phyloP scores from a whole-genome alignment of 2,329 filamentous ascomycete species.

The Calonectria henricotiae region DNA sequence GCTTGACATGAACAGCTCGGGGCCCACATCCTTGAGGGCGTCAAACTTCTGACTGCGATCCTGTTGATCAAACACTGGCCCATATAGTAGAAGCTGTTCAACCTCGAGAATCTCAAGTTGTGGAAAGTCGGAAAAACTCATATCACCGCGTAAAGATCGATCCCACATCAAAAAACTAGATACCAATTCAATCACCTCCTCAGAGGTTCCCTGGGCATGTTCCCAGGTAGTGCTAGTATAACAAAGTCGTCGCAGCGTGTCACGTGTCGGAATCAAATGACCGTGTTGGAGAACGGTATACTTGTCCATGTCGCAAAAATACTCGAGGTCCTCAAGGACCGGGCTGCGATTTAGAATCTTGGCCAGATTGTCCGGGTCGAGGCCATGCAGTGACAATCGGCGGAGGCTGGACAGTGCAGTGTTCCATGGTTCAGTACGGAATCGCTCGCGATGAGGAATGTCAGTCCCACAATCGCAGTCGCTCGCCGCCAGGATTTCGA shows the following conservation, averaged over 20 bases:
- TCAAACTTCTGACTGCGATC: conserved; percentile 44
- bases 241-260: conserved; percentile 47
- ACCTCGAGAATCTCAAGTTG: conserved; percentile 51
- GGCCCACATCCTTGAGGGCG: conserved; percentile 41
- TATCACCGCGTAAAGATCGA: conserved; percentile 46
- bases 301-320: conserved; percentile 53
- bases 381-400: conserved; percentile 48
- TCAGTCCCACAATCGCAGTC: conserved; percentile 51
- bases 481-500: conserved; percentile 48
- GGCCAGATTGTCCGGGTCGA: conserved; percentile 50
- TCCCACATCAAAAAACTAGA: conserved; percentile 51
- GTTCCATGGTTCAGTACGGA: conserved; percentile 50
- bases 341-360: conserved; percentile 51
- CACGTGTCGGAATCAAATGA: conserved; percentile 43
- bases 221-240: conserved; percentile 52
- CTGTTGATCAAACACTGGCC: conserved; percentile 49
- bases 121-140: conserved; percentile 50
- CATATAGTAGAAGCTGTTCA: conserved; percentile 52
- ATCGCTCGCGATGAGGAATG: conserved; percentile 50
- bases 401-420: conserved; percentile 49
- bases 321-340: conserved; percentile 50
- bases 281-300: conserved; percentile 50
- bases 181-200: conserved; percentile 50
- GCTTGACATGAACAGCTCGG: conserved; percentile 51
- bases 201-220: conserved; percentile 45